phyloP scores from a whole-genome alignment of 1,284 basidiomycete genomes.

The Trametes hirsuta region DNA sequence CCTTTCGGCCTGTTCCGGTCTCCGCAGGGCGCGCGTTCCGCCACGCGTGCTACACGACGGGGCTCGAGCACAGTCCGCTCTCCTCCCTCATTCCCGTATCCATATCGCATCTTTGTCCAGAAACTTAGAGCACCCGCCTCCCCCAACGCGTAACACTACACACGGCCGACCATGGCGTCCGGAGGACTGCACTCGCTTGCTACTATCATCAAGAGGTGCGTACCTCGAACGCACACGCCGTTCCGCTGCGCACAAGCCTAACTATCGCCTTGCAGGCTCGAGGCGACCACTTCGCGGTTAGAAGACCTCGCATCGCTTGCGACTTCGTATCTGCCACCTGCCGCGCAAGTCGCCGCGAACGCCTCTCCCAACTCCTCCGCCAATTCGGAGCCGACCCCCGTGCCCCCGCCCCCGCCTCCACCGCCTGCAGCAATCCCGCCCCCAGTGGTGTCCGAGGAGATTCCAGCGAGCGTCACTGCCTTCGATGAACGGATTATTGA shows the following conservation, averaged over 20 bases:
- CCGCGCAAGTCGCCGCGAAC: constrained; percentile 30
- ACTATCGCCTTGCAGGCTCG: constrained; percentile 54
- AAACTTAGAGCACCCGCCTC: neutral
- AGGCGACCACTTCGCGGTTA: constrained; percentile 93
- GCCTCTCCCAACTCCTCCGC: constrained; percentile 41
- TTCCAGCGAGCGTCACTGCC: constrained; percentile 67
- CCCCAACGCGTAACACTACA: constrained; percentile 5
- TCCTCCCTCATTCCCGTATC: neutral
- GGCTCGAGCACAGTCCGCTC: neutral
- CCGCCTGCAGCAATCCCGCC: constrained; percentile 42
- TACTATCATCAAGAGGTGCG: constrained; percentile 84
- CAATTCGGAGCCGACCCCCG: constrained; percentile 43
- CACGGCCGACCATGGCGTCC: constrained; percentile 28
- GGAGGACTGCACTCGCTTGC: constrained; percentile 69
- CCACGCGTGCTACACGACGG: constrained; percentile 18
- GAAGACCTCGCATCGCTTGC: constrained; percentile 80
- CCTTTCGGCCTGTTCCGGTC: constrained; percentile 24
- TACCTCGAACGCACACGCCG: constrained; percentile 10
- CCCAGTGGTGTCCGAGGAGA: constrained; percentile 42
- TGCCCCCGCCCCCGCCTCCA: constrained; percentile 45
- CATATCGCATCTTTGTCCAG: constrained; percentile 7
- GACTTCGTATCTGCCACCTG: constrained; percentile 31
- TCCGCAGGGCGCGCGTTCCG: constrained; percentile 10
- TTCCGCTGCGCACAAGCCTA: constrained; percentile 8
- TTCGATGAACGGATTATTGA: constrained; percentile 79